Evolutionary conservation across 2,329 filamentous ascomycete species (phyloP).

Genomic region (Blastomyces gilchristii): DNA sequence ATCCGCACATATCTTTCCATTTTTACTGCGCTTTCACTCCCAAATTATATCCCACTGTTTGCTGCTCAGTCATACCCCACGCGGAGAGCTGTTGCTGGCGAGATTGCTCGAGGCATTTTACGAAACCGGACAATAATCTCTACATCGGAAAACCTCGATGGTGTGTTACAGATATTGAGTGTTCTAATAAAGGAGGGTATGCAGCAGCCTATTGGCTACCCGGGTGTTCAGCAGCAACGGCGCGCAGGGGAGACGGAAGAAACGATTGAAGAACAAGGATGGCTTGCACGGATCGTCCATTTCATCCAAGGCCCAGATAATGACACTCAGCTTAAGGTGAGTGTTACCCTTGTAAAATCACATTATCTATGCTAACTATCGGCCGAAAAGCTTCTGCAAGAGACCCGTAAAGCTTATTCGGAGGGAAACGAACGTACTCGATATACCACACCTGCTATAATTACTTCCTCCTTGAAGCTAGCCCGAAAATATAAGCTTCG

Average conservation of each 20-base stretch:
- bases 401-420: constrained; percentile 71
- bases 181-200: constrained; percentile 91
- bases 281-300: constrained; percentile 87
- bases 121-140: constrained; percentile 71
- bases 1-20: constrained; percentile 83
- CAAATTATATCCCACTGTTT: constrained; percentile 81
- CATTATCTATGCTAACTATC: constrained; percentile 14
- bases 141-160: constrained; percentile 69
- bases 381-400: constrained; percentile 59
- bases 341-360: not conserved
- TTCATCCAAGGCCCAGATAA: constrained; percentile 75
- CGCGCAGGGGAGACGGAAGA: constrained; percentile 83
- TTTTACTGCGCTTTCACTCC: constrained; percentile 89
- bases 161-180: constrained; percentile 75
- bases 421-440: constrained; percentile 93
- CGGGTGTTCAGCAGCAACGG: constrained; percentile 62
- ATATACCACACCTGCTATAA: constrained; percentile 84
- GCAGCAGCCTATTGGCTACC: constrained; percentile 72
- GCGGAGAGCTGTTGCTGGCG: constrained; percentile 77
- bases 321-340: constrained; percentile 76
- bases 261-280: constrained; percentile 95
- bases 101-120: constrained; percentile 73
- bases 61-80: constrained; percentile 90
- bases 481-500: constrained; percentile 79
- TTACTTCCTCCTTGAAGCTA: constrained; percentile 82